A percentile compares a stretch with the other conserved stretches of the same genome.
phyloP scores from a whole-genome alignment of 2,329 filamentous ascomycete genomes.

The Dothideomycetes sp. region DNA sequence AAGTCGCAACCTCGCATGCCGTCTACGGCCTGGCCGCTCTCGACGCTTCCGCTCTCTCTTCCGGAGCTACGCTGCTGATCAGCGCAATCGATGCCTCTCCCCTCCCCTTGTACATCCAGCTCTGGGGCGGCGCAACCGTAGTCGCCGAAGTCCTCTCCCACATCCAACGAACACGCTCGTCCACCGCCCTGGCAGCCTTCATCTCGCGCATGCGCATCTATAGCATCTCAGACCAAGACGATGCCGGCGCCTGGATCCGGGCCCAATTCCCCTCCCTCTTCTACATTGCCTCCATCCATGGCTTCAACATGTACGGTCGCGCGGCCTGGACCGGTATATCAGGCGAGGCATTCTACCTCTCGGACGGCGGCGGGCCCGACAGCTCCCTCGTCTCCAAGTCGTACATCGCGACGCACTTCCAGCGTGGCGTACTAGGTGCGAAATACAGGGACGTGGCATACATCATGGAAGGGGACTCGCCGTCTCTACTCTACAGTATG shows the following conservation, averaged over 20 bases:
- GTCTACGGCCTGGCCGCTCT: constrained; percentile 28
- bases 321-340: constrained; percentile 48
- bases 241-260: constrained; percentile 46
- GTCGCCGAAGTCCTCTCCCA: constrained; percentile 37
- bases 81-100: constrained; percentile 14
- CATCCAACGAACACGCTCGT: constrained; percentile 18
- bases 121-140: constrained; percentile 42
- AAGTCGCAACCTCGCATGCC: constrained; percentile 25
- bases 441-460: constrained; percentile 35
- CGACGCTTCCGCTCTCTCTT: constrained; percentile 14
- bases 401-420: constrained; percentile 44
- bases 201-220: constrained; percentile 38
- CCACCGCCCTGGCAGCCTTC: constrained; percentile 24
- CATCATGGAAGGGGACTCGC: constrained; percentile 45
- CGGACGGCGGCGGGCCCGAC: constrained; percentile 39
- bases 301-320: constrained; percentile 43
- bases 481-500: constrained; percentile 39
- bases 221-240: constrained; percentile 49
- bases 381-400: constrained; percentile 35
- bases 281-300: constrained; percentile 46
- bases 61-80: constrained; percentile 14
- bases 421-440: constrained; percentile 36
- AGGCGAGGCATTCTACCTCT: constrained; percentile 35
- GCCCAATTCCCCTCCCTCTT: constrained; percentile 42
- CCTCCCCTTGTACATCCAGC: constrained; percentile 34